A percentile compares a stretch with the other conserved stretches of the same genome.
Evolutionary conservation across 257 asterid species (phyloP).

Genomic region (Rehmannia glutinosa): DNA sequence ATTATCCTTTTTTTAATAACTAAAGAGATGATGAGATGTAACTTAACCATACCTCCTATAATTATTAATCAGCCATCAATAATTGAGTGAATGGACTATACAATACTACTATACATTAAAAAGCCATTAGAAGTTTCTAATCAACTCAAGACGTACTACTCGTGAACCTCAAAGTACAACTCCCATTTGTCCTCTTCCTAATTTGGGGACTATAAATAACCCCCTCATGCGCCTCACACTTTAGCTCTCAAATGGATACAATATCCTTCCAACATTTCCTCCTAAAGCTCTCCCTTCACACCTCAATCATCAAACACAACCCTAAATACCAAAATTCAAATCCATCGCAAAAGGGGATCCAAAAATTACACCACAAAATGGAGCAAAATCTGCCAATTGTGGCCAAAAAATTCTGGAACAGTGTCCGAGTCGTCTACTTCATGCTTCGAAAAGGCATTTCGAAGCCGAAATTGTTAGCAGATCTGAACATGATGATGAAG

Average conservation of each 20-base stretch:
- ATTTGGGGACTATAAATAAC: slow-evolving; percentile 44
- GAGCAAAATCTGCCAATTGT: slow-evolving; percentile 63
- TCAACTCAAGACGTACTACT: slow-evolving; percentile 25
- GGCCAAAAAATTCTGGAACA: slow-evolving; percentile 67
- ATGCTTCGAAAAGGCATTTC: slow-evolving; percentile 71
- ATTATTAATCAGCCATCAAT: slow-evolving; percentile 14
- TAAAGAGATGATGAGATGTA: background rate
- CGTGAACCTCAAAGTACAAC: slow-evolving; percentile 25
- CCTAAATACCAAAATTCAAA: background rate
- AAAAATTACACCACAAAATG: slow-evolving; percentile 32
- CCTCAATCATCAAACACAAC: background rate
- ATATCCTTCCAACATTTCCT: slow-evolving; percentile 1
- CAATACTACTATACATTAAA: slow-evolving; percentile 4
- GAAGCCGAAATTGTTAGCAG: slow-evolving; percentile 50
- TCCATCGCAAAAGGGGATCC: background rate
- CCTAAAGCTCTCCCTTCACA: background rate
- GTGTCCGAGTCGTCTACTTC: slow-evolving; percentile 46
- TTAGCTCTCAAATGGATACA: slow-evolving; percentile 1
- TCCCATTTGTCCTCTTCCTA: no score
- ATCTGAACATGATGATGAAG: slow-evolving; percentile 55
- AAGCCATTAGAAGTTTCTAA: slow-evolving; percentile 16
- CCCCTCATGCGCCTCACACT: background rate
- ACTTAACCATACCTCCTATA: slow-evolving; percentile 3
- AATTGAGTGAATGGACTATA: slow-evolving; percentile 27
- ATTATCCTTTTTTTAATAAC: background rate